Percentiles rank a stretch among this genome's conserved stretches.
These are phyloP conservation scores for Sphagnum fallax DNA, from an alignment of 228 moss, liverwort and hornwort species.

Conservation along the genomic window DNA sequence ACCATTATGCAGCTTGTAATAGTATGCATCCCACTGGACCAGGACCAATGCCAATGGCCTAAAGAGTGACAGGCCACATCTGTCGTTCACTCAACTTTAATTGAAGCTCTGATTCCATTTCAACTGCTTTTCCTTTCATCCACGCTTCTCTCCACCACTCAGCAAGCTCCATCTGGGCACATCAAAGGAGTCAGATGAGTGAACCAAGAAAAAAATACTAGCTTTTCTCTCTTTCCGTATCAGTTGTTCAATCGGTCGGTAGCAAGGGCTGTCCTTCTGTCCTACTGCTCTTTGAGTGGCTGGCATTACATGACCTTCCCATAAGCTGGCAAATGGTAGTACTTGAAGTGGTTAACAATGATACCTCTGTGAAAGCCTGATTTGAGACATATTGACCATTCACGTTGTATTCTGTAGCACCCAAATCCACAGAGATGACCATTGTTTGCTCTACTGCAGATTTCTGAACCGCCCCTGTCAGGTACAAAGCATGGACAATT, in stretches of 20 bases:
- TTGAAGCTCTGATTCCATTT: neutral
- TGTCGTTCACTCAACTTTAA: slow-evolving; percentile 4
- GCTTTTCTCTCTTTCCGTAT: no score
- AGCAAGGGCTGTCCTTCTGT: no score
- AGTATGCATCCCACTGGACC: no score
- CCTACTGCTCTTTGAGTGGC: neutral
- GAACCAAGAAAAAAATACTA: neutral
- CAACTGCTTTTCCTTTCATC: neutral
- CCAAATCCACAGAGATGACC: slow-evolving; percentile 6
- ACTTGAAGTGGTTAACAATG: no score
- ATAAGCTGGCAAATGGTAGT: neutral
- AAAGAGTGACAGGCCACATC: neutral
- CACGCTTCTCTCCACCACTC: slow-evolving; percentile 9
- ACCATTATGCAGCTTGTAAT: no score
- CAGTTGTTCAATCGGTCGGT: no score
- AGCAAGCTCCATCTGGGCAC: slow-evolving; percentile 2
- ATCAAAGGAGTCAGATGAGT: neutral
- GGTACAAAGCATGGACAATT: neutral
- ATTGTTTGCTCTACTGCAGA: neutral
- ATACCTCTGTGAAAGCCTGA: slow-evolving; percentile 8
- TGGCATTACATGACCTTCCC: neutral
- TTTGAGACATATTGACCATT: slow-evolving; percentile 12
- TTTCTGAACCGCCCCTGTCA: slow-evolving; percentile 5
- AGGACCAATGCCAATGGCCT: no score
- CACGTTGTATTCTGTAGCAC: slow-evolving; percentile 2